A percentile compares a stretch with the other conserved stretches of the same genome.
These are phyloP conservation scores for Paramecium biaurelia DNA, from an alignment of 73 alveolate genomes.

Conservation along the genomic window DNA sequence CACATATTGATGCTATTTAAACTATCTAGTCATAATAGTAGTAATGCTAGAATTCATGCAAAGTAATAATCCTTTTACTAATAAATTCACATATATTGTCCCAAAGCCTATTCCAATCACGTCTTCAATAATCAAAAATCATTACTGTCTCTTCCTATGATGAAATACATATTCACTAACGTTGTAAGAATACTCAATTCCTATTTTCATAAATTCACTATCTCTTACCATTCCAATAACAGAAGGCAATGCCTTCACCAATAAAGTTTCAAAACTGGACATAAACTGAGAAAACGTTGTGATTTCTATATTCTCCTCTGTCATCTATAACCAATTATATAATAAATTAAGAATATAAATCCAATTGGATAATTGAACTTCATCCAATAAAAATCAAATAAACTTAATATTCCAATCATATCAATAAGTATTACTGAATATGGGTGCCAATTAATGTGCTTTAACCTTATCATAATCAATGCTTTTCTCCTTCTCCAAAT, in stretches of 20 bases:
- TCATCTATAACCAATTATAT: conserved; percentile 7
- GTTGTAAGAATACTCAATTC: conserved; percentile 38
- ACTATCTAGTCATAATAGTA: not conserved
- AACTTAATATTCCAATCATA: not conserved
- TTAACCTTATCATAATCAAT: not conserved
- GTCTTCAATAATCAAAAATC: not conserved
- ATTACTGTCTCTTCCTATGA: not conserved
- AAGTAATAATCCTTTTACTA: not conserved
- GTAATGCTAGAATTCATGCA: not conserved
- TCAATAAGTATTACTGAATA: not conserved
- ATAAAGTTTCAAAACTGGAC: not conserved
- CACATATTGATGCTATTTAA: not conserved
- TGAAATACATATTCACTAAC: conserved; percentile 20
- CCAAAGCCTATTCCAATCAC: conserved; percentile 45
- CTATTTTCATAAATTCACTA: not conserved
- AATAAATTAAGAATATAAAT: not conserved
- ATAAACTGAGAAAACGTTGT: conserved; percentile 34
- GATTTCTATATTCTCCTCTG: not conserved
- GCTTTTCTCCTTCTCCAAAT: not conserved
- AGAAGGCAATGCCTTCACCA: not conserved
- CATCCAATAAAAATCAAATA: not conserved
- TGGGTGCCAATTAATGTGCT: not conserved
- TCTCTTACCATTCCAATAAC: not conserved
- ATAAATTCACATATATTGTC: conserved; percentile 14
- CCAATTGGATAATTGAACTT: not conserved